These are phyloP conservation scores for Fusarium miscanthi DNA, from an alignment of 2,329 filamentous ascomycete species.

Conservation along the genomic window DNA sequence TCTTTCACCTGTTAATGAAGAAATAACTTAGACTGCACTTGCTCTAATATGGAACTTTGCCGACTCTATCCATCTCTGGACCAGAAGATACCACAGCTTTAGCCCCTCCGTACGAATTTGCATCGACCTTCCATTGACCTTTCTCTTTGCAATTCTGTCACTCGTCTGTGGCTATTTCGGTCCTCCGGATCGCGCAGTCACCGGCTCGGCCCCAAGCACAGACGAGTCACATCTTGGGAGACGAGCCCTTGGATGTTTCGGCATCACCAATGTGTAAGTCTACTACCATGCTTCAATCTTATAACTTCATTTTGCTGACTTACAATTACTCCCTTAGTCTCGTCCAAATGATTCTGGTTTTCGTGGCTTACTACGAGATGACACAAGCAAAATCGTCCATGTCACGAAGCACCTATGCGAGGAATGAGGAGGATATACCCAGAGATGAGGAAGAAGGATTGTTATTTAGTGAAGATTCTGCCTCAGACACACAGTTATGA, in stretches of 20 bases:
- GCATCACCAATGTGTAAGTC: constrained; percentile 23
- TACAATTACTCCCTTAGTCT: background rate
- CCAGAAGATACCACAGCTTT: background rate
- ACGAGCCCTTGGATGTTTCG: constrained; percentile 23
- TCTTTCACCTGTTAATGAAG: background rate
- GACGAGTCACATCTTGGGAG: constrained; percentile 26
- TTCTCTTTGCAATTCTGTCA: constrained; percentile 4
- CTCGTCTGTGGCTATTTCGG: constrained; percentile 5
- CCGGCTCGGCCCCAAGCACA: constrained; percentile 7
- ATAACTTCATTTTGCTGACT: background rate
- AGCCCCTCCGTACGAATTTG: background rate
- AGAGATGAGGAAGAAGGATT: constrained; percentile 21
- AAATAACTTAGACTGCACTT: background rate
- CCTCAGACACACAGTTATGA: background rate
- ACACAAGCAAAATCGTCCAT: background rate
- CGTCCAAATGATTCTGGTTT: constrained; percentile 9
- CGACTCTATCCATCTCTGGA: constrained; percentile 13
- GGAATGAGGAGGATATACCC: background rate
- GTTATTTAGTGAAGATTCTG: background rate
- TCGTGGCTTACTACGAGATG: constrained; percentile 19
- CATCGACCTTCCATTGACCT: background rate
- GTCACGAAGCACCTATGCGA: background rate
- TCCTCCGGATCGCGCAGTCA: background rate
- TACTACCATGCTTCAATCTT: background rate
- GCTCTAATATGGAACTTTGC: constrained; percentile 14